Conservation (phyloP, 108 stramenopile species). For the Nitzschia putrida region DNA sequence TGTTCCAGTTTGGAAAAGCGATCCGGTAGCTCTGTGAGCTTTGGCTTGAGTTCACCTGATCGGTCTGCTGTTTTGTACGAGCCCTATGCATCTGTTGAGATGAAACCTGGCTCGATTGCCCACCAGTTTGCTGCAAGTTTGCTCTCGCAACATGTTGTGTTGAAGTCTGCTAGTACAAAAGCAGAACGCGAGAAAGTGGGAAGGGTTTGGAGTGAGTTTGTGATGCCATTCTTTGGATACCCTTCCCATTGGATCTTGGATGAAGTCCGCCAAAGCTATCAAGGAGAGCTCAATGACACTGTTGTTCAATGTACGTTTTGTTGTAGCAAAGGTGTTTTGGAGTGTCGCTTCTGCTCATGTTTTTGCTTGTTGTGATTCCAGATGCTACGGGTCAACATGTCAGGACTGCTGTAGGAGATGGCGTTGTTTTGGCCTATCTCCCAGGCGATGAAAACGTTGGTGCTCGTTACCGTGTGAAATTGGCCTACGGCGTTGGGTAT, state of each 20-base stretch:
- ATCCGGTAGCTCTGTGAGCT: slow-evolving; percentile 40
- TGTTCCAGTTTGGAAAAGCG: slow-evolving; percentile 49
- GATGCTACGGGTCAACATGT: slow-evolving; percentile 69
- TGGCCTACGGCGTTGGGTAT: slow-evolving; percentile 70
- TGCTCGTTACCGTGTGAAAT: slow-evolving; percentile 60
- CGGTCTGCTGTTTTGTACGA: slow-evolving; percentile 57
- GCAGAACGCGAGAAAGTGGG: slow-evolving; percentile 48
- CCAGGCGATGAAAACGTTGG: slow-evolving; percentile 28
- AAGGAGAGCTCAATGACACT: slow-evolving; percentile 27
- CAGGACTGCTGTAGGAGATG: slow-evolving; percentile 72
- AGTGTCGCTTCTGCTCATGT: slow-evolving; percentile 1
- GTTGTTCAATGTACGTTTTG: slow-evolving; percentile 59
- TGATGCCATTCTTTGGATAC: slow-evolving; percentile 74
- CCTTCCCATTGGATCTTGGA: slow-evolving; percentile 54
- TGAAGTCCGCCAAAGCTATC: slow-evolving; percentile 41
- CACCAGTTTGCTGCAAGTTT: slow-evolving; percentile 59
- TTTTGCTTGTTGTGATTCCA: slow-evolving; percentile 5
- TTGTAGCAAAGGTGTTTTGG: not conserved
- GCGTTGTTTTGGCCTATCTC: slow-evolving; percentile 54
- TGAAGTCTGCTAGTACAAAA: slow-evolving; percentile 7
- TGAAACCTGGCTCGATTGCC: slow-evolving; percentile 43
- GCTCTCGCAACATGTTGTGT: slow-evolving; percentile 34
- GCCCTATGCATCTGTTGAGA: slow-evolving; percentile 56
- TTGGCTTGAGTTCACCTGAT: slow-evolving; percentile 49
- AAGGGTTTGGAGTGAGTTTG: slow-evolving; percentile 75